Base-by-base conservation (phyloP, 306 rosid genomes). In the Lagenaria siceraria region DNA sequence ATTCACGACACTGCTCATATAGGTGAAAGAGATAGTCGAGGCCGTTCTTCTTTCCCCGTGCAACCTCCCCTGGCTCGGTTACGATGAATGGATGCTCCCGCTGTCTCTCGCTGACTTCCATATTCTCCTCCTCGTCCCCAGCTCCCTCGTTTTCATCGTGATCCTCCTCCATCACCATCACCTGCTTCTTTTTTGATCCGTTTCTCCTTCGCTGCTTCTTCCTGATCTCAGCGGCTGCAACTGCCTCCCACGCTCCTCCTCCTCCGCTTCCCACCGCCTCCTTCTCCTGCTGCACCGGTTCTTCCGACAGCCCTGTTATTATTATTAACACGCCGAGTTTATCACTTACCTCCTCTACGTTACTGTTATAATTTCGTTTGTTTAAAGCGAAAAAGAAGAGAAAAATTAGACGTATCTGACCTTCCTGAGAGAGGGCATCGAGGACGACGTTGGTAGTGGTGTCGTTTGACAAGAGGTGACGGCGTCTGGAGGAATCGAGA, bases 41-140 rank as follows among this genome's bases (percentile, higher is more conserved):
- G 22, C 99, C 99, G 81, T 95, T 95, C 89, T 95, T 95, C 77
- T 95, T 95, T 77, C 99, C 99, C 80, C 99, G 96, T 75, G 99
- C 99, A 69, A 92, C 99, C 78, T 95, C 99, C 61, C 97, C 99
- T 7, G 97, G 97, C 80, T 95, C 99, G 8, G 99, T 95, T 43
- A 95, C 99, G 25, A 95, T 92, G 80, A 95, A 92, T 0, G 99
- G 99, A 56, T 95, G 99, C 79, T 95, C 99, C 29, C 99, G 78
- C 80, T 86, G 93, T 74, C 99, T 84, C 87, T 95, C 97, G 9
- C 58, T 71, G 7, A 71, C 76, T 64, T 83, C 86, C 0, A 79
- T 81, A 1, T 84, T 79, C 0, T 83, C 80, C 8, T 85, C 89
- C 6, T 55, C 85, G 0, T 77, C 81, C 10, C 78, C 93, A 0